Conservation (phyloP, 331 rosid species). For the Malus hybrid region DNA sequence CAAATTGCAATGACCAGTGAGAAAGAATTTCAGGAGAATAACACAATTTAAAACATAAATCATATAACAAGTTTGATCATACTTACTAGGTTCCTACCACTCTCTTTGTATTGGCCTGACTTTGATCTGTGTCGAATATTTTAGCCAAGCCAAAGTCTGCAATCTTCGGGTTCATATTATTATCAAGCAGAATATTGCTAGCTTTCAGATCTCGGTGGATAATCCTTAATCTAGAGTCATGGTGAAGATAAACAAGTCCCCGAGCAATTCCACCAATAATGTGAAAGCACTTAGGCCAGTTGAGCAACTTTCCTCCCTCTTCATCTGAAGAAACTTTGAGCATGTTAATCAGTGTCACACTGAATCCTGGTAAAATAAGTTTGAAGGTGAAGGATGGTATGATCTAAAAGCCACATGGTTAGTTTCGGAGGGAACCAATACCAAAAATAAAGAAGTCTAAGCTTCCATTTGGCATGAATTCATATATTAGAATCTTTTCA, state of each 20-base stretch:
- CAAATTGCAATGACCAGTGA: not conserved
- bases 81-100: conserved; percentile 15
- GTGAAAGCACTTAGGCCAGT: not conserved
- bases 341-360: not conserved
- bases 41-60: not conserved
- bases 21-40: not conserved
- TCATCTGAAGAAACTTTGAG: not conserved
- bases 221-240: conserved; percentile 3
- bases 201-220: conserved; percentile 8
- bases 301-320: not conserved
- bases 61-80: not conserved
- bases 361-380: not conserved
- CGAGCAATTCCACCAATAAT: conserved; percentile 6
- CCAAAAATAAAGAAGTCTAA: conserved; percentile 5
- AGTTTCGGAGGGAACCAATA: not conserved
- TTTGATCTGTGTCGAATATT: not conserved
- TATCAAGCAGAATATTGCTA: conserved; percentile 10
- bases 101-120: not conserved
- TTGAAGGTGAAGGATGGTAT: not conserved
- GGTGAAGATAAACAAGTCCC: conserved; percentile 10
- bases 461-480: conserved; percentile 1
- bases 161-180: conserved; percentile 5
- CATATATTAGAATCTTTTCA: not conserved
- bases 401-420: not conserved
- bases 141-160: conserved; percentile 15